Conservation (phyloP, 805 yeast genomes). For the Ogataea salicorniae region DNA sequence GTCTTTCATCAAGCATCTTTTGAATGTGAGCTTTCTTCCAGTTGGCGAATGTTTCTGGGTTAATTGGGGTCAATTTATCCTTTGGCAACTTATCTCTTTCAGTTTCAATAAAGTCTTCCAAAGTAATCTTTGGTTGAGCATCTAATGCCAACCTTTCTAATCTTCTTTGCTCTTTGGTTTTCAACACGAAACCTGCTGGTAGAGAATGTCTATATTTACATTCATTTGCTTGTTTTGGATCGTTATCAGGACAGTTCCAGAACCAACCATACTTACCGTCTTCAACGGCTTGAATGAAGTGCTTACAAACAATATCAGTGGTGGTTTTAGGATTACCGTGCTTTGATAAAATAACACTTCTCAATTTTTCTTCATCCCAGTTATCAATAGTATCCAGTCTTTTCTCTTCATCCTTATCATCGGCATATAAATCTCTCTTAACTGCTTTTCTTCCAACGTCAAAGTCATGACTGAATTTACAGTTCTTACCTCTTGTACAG, state of each 20-base stretch:
- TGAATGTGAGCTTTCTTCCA: constrained; percentile 76
- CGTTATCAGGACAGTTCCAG: constrained; percentile 96
- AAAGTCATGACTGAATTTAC: constrained; percentile 92
- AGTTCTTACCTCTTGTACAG: constrained; percentile 78
- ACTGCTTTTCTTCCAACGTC: constrained; percentile 79
- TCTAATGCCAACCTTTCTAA: constrained; percentile 82
- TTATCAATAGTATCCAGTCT: constrained; percentile 80
- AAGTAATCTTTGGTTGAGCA: constrained; percentile 79
- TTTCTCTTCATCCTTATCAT: constrained; percentile 54
- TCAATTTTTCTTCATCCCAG: constrained; percentile 96
- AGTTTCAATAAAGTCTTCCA: constrained; percentile 93
- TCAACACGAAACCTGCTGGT: constrained; percentile 94
- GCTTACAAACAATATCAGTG: constrained; percentile 91
- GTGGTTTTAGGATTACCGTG: constrained; percentile 94
- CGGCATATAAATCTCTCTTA: constrained; percentile 90
- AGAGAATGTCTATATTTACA: constrained; percentile 94
- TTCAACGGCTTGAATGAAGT: constrained; percentile 94
- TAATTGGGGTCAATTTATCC: constrained; percentile 78
- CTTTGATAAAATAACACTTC: constrained; percentile 80
- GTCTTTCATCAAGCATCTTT: constrained; percentile 46
- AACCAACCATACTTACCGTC: constrained; percentile 98
- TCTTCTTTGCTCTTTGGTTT: constrained; percentile 93
- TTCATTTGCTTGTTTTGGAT: constrained; percentile 44
- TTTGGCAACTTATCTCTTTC: constrained; percentile 83
- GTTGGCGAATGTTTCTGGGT: constrained; percentile 66